These are phyloP conservation scores for Boletus insuetus DNA, from an alignment of 768 basidiomycete genomes.

Conservation along the genomic window DNA sequence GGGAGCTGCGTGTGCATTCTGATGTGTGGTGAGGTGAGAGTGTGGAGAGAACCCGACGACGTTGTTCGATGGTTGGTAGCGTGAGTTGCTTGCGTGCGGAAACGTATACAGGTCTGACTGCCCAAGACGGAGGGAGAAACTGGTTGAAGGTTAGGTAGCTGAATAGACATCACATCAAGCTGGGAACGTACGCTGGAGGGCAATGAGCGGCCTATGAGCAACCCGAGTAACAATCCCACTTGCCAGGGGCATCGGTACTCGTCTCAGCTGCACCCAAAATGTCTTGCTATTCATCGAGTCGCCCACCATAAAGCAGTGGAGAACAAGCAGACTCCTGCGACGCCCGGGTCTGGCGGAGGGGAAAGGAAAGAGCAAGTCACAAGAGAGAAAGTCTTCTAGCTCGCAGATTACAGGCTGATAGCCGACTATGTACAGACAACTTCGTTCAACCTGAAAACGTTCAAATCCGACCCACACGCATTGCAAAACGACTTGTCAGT, in stretches of 20 bases:
- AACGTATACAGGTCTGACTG: constrained; percentile 46
- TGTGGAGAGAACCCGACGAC: constrained; percentile 79
- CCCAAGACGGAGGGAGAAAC: constrained; percentile 45
- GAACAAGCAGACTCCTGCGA: too few relatives aligned
- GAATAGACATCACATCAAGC: background rate
- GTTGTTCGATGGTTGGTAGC: constrained; percentile 80
- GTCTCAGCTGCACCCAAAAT: constrained; percentile 35
- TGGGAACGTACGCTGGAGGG: constrained; percentile 35
- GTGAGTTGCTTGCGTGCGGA: constrained; percentile 62
- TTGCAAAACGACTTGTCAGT: constrained; percentile 12
- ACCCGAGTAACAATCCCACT: constrained; percentile 60
- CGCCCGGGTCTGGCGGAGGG: too few relatives aligned
- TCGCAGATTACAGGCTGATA: too few relatives aligned
- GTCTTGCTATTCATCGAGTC: constrained; percentile 27
- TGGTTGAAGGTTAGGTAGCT: constrained; percentile 6
- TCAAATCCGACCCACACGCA: constrained; percentile 2
- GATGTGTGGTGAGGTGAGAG: constrained; percentile 91
- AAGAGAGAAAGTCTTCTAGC: background rate
- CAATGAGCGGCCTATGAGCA: constrained; percentile 51
- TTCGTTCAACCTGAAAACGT: too few relatives aligned
- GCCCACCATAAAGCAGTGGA: background rate
- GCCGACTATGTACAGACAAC: too few relatives aligned
- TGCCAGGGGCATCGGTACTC: constrained; percentile 53
- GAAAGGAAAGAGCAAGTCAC: background rate
- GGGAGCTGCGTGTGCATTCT: constrained; percentile 83